Evolutionary conservation across 208 protist species (phyloP).

Genomic region (Wallacemonas rigidus): DNA sequence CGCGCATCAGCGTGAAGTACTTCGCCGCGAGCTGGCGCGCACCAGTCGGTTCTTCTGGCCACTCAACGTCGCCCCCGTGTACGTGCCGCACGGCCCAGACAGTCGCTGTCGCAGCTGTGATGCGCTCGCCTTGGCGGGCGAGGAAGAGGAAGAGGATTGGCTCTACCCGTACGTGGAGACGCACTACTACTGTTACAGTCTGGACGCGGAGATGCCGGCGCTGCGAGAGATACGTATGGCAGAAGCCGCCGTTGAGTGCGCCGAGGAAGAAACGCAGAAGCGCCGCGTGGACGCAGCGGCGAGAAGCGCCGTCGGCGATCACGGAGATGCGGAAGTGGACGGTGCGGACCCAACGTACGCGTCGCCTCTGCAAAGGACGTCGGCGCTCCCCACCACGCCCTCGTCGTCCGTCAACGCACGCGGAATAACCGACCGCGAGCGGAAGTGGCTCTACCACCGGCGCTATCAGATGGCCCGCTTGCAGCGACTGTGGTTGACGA

Average conservation of each 20-base stretch:
- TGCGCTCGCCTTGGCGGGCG: conserved; percentile 7
- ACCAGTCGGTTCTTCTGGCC: conserved; percentile 40
- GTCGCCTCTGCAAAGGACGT: background rate
- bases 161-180: conserved; percentile 38
- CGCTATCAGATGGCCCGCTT: conserved; percentile 36
- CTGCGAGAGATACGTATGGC: conserved; percentile 26
- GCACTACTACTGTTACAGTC: conserved; percentile 40
- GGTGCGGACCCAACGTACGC: background rate
- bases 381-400: too few species aligned
- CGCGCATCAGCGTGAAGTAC: background rate
- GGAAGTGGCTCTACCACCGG: conserved; percentile 16
- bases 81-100: conserved; percentile 21
- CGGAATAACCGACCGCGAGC: background rate
- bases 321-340: background rate
- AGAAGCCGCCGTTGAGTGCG: conserved; percentile 16
- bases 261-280: conserved; percentile 6
- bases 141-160: conserved; percentile 31
- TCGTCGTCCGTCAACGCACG: background rate
- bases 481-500: conserved; percentile 46
- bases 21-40: conserved; percentile 18
- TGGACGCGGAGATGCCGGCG: conserved; percentile 32
- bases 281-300: background rate
- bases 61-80: conserved; percentile 30
- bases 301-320: background rate
- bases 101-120: conserved; percentile 23